These are phyloP conservation scores for Coemansia sp. DNA, from an alignment of 192 early-diverging fungal species.

Conservation along the genomic window DNA sequence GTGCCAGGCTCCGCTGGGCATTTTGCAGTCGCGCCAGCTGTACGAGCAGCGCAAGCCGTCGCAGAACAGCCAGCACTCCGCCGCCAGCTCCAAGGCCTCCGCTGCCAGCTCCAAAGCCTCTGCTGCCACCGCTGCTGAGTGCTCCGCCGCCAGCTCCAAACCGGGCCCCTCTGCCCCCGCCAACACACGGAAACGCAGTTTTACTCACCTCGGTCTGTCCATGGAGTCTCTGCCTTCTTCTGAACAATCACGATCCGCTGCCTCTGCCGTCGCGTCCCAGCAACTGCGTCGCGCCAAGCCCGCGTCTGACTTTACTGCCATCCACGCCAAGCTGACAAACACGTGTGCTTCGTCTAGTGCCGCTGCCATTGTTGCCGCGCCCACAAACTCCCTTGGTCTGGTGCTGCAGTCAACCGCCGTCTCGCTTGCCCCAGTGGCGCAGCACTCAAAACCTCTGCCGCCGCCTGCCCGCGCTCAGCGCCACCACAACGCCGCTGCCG, in stretches of 20 bases:
- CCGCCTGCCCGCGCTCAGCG: conserved; percentile 43
- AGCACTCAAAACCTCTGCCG: conserved; percentile 15
- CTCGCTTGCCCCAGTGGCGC: conserved; percentile 6
- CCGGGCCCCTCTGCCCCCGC: conserved; percentile 11
- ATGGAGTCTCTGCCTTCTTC: conserved; percentile 35
- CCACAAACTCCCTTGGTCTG: conserved; percentile 47
- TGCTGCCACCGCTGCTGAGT: background rate
- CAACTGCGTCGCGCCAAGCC: conserved; percentile 44
- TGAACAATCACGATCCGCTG: background rate
- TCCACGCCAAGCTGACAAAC: conserved; percentile 23
- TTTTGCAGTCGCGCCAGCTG: conserved; percentile 1
- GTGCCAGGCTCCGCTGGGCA: conserved; percentile 24
- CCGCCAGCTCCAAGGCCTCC: conserved; percentile 10
- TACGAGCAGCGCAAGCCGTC: conserved; percentile 39
- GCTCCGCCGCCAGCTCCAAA: conserved; percentile 9
- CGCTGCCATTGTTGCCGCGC: conserved; percentile 23
- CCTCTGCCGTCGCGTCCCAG: conserved; percentile 4
- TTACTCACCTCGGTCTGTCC: conserved; percentile 48
- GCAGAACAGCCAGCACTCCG: conserved; percentile 39
- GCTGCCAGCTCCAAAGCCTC: conserved; percentile 8
- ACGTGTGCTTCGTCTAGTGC: conserved; percentile 15
- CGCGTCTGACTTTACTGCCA: conserved; percentile 13
- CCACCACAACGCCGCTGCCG: conserved; percentile 32
- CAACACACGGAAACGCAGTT: conserved; percentile 49
- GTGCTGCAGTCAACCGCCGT: conserved; percentile 32